A percentile compares a stretch with the other conserved stretches of the same genome.
Evolutionary conservation across 139 green algal species (phyloP).

Genomic region (Tetraselmis chui): DNA sequence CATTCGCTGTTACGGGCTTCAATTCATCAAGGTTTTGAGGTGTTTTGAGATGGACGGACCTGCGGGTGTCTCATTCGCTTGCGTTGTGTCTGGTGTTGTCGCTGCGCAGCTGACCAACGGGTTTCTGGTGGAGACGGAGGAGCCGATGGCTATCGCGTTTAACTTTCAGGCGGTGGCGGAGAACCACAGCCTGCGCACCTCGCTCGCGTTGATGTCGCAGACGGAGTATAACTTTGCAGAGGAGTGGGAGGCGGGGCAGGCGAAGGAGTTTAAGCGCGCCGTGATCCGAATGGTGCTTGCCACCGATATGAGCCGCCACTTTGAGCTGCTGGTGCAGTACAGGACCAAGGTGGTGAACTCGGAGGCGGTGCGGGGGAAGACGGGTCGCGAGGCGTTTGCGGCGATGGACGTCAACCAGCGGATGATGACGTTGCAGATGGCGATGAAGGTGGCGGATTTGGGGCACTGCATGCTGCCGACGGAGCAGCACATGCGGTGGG

Average conservation of each 20-base stretch:
- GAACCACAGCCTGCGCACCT: neutral
- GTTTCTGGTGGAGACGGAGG: neutral
- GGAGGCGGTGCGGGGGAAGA: neutral
- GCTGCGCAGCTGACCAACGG: neutral
- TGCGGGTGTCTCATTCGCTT: too few relatives aligned
- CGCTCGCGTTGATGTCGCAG: neutral
- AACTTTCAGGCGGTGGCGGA: neutral
- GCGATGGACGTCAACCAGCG: neutral
- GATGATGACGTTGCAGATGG: neutral
- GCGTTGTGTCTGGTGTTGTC: too few relatives aligned
- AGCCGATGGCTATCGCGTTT: neutral
- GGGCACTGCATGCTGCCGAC: neutral
- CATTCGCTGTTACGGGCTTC: too few relatives aligned
- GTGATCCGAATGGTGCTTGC: neutral
- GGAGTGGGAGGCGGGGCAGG: neutral
- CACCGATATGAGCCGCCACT: neutral
- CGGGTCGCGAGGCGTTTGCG: neutral
- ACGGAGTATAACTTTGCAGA: neutral
- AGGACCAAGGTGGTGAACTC: neutral
- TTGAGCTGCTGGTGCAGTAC: neutral
- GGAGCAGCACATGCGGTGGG: conserved; percentile 15
- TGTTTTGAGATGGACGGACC: too few relatives aligned
- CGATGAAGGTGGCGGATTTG: neutral
- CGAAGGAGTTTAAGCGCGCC: neutral
- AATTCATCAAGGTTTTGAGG: too few relatives aligned